These are phyloP conservation scores for Penicillium sp. DNA, from an alignment of 2,329 filamentous ascomycete species.

Conservation along the genomic window DNA sequence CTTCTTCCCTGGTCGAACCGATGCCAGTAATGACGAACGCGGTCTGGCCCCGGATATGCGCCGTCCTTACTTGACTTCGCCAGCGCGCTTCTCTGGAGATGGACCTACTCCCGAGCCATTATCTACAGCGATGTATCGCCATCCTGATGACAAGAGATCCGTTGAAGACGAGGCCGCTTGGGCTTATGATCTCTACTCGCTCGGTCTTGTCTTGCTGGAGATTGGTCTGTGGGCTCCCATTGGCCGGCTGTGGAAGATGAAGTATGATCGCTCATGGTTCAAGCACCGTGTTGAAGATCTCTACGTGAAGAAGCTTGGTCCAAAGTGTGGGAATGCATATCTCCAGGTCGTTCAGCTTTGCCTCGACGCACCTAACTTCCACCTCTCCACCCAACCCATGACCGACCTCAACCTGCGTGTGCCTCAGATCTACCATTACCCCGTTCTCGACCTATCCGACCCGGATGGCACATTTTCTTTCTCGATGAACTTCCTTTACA, in stretches of 20 bases:
- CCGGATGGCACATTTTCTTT: constrained; percentile 50
- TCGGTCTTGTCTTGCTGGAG: constrained; percentile 67
- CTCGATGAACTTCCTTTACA: constrained; percentile 53
- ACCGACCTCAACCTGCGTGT: constrained; percentile 49
- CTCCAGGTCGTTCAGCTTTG: constrained; percentile 68
- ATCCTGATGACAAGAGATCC: constrained; percentile 57
- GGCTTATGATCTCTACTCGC: constrained; percentile 64
- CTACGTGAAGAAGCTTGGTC: constrained; percentile 65
- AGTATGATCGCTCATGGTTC: constrained; percentile 67
- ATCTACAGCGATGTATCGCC: constrained; percentile 65
- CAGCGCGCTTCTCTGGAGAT: constrained; percentile 63
- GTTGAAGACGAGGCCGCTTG: constrained; percentile 48
- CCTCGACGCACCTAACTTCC: constrained; percentile 62
- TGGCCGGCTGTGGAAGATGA: constrained; percentile 67
- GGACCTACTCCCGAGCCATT: constrained; percentile 53
- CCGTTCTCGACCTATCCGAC: constrained; percentile 49
- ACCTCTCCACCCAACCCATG: constrained; percentile 50
- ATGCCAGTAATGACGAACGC: constrained; percentile 42
- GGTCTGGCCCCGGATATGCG: constrained; percentile 54
- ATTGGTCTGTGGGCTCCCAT: constrained; percentile 69
- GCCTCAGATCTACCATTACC: constrained; percentile 50
- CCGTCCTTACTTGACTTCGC: constrained; percentile 64
- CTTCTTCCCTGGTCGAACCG: constrained; percentile 56
- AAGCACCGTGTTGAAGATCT: constrained; percentile 68
- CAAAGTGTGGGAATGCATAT: constrained; percentile 68